Evolutionary conservation across 345 rosid genomes (phyloP).

Genomic region (Lumnitzera littorea): DNA sequence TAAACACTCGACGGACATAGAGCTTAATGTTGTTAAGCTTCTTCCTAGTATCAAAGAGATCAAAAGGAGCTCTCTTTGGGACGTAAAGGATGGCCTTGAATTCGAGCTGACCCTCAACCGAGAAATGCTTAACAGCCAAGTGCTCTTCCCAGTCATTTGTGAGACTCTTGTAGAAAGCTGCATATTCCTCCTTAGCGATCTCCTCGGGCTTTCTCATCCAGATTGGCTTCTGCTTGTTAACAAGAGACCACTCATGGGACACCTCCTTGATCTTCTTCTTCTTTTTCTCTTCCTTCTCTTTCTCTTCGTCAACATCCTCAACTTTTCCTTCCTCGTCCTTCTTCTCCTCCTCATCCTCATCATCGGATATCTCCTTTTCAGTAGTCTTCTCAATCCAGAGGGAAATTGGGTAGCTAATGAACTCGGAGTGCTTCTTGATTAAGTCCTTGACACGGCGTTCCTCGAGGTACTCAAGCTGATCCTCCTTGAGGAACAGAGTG

Average conservation of each 20-base stretch:
- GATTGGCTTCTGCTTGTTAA: slow-evolving; percentile 19
- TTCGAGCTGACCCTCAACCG: slow-evolving; percentile 21
- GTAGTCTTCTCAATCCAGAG: slow-evolving; percentile 19
- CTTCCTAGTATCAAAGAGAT: slow-evolving; percentile 17
- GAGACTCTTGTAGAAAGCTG: slow-evolving; percentile 16
- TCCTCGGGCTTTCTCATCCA: slow-evolving; percentile 22
- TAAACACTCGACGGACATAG: slow-evolving; percentile 17
- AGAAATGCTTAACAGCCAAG: slow-evolving; percentile 19
- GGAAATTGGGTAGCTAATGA: slow-evolving; percentile 17
- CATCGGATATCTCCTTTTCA: slow-evolving; percentile 19
- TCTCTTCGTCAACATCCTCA: slow-evolving; percentile 18
- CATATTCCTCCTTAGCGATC: slow-evolving; percentile 19
- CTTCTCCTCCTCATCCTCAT: slow-evolving; percentile 16
- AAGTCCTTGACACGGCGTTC: slow-evolving; percentile 16
- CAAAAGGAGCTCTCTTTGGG: slow-evolving; percentile 18
- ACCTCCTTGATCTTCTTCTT: slow-evolving; percentile 21
- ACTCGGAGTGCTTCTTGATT: slow-evolving; percentile 16
- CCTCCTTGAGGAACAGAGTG: slow-evolving; percentile 10
- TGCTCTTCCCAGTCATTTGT: slow-evolving; percentile 22
- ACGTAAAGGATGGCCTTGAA: slow-evolving; percentile 20
- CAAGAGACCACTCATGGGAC: slow-evolving; percentile 15
- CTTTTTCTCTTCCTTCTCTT: slow-evolving; percentile 14
- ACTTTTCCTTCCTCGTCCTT: slow-evolving; percentile 14
- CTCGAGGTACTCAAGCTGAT: slow-evolving; percentile 13
- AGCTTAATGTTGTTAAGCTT: slow-evolving; percentile 22